phyloP scores from a whole-genome alignment of 805 yeast genomes.

The Wickerhamiella cacticola region DNA sequence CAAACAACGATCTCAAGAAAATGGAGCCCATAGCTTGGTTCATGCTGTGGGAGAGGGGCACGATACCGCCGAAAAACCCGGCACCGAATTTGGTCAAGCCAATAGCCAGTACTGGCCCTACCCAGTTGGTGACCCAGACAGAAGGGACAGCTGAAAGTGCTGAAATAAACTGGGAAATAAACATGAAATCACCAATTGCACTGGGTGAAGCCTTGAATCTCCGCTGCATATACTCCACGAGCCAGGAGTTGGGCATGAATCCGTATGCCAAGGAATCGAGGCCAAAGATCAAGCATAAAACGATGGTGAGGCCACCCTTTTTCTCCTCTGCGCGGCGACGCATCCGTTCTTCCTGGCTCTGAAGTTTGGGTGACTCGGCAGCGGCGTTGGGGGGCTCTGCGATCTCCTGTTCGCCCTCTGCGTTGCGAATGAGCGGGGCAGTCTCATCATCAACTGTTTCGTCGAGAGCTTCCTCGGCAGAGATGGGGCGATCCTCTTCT shows the following conservation, averaged over 20 bases:
- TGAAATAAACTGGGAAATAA: constrained; percentile 32
- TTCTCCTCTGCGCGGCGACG: neutral
- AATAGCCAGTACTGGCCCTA: constrained; percentile 75
- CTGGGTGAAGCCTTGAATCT: constrained; percentile 46
- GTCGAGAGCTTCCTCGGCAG: neutral
- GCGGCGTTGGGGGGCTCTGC: neutral
- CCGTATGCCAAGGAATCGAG: constrained; percentile 82
- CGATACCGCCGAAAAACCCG: constrained; percentile 45
- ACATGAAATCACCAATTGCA: constrained; percentile 39
- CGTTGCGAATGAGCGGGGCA: neutral
- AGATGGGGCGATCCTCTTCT: neutral
- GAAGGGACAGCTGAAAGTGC: constrained; percentile 50
- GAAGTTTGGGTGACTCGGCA: neutral
- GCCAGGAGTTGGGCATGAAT: constrained; percentile 81
- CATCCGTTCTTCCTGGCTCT: neutral
- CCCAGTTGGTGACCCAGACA: constrained; percentile 46
- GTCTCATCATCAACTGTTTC: constrained; percentile 1
- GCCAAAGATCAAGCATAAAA: constrained; percentile 40
- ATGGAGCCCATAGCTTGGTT: constrained; percentile 41
- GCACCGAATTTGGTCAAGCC: constrained; percentile 67
- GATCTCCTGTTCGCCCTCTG: neutral
- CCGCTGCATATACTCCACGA: constrained; percentile 63
- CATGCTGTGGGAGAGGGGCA: constrained; percentile 37
- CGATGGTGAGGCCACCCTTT: constrained; percentile 11
- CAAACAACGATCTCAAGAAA: constrained; percentile 46